Evolutionary conservation across 768 basidiomycete species (phyloP).

Genomic region (Termitomyces sp.): DNA sequence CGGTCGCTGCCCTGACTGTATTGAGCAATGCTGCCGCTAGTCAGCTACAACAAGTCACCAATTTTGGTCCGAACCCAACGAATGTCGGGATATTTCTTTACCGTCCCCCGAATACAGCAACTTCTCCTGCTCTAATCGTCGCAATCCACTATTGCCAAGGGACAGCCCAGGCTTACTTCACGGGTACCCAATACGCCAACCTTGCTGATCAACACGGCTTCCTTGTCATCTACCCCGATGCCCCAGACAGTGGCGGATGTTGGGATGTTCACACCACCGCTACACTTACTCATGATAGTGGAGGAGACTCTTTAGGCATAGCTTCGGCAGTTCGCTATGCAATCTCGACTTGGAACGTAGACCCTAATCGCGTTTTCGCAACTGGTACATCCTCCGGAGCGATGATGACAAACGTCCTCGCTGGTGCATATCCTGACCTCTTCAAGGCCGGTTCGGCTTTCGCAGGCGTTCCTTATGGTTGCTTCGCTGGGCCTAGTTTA

Average conservation of each 20-base stretch:
- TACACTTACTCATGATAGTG: constrained; percentile 50
- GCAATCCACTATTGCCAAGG: constrained; percentile 52
- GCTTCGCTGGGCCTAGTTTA: constrained; percentile 42
- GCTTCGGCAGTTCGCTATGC: constrained; percentile 43
- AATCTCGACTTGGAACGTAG: constrained; percentile 41
- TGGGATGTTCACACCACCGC: constrained; percentile 48
- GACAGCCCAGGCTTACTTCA: constrained; percentile 46
- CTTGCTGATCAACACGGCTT: constrained; percentile 44
- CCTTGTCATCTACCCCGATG: constrained; percentile 47
- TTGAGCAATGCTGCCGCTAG: constrained; percentile 23
- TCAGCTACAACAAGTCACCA: constrained; percentile 34
- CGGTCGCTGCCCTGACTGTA: constrained; percentile 16
- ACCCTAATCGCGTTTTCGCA: constrained; percentile 42
- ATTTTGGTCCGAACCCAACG: constrained; percentile 50
- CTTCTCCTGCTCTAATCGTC: constrained; percentile 42
- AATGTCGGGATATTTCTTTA: constrained; percentile 45
- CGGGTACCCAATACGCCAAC: constrained; percentile 41
- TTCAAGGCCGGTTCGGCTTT: constrained; percentile 43
- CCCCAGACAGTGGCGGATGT: constrained; percentile 40
- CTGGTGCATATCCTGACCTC: constrained; percentile 50
- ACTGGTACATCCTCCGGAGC: constrained; percentile 50
- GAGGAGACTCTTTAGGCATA: constrained; percentile 51
- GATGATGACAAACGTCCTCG: constrained; percentile 58
- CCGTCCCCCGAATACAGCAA: constrained; percentile 30
- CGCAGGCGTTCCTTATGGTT: constrained; percentile 51